Evolutionary conservation across 2,329 filamentous ascomycete genomes (phyloP), one percentile per base, ranked within the genome.

Genomic region (Penicillium digitatum): DNA sequence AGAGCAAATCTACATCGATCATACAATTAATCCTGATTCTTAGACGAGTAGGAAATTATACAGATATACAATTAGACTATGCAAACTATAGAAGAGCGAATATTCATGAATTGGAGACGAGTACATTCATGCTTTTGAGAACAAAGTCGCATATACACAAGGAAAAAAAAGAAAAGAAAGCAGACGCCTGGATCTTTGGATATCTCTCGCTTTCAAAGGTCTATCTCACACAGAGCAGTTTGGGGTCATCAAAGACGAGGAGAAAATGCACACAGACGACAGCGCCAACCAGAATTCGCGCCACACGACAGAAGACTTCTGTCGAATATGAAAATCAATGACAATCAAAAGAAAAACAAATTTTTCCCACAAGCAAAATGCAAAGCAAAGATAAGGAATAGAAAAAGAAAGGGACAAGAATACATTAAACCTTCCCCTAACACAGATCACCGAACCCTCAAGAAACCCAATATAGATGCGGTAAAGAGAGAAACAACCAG

Each of bases 121-220:
- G 57, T 58, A 55, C 57, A 59, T 61, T 56, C 34, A 54, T 40
- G 48, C 55, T 62, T 59, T 55, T 54, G 46, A 55, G 24, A 54
- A 42, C 59, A 52, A 59, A 60, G 10, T 54, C 40, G 35, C 48
- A 47, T 63, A 55, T 61, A 61, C 58, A 61, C 32, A 54, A 24
- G 14, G 16, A n/a, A 48, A 43, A 49, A 48, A 9, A 54, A 34
- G 38, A 52, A 46, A 58, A 47, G 26, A 52, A 43, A 65, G 65
- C 59, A 67, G 62, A 70, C 58, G 66, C 67, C 65, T 69, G 69
- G 62, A 70, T 69, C 66, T 66, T 51, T 74, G 71, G 71, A 48
- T 74, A 74, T 74, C 72, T 70, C 68, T 71, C 66, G 69, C 70
- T 70, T 40, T 40, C 65, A 68, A 70, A 65, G 62, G 63, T 74